Evolutionary conservation across 441 rosid genomes (phyloP).

Genomic region (Populus hybrid): DNA sequence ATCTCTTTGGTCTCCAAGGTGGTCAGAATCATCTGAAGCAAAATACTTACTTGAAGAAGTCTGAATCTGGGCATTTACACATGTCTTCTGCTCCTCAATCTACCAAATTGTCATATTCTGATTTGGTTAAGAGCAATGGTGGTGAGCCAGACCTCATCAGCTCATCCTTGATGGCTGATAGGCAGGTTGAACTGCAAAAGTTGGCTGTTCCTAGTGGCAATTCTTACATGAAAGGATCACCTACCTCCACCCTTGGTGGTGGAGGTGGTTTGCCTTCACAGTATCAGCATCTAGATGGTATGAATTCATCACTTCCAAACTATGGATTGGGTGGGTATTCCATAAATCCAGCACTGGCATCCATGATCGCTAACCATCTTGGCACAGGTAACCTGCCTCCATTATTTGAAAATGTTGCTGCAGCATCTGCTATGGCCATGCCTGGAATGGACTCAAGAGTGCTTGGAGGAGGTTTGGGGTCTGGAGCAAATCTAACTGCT

Average conservation of each 20-base stretch:
- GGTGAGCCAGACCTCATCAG: conserved; percentile 38
- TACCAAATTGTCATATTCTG: conserved; percentile 28
- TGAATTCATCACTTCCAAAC: conserved; percentile 42
- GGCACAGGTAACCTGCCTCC: conserved; percentile 60
- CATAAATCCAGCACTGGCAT: conserved; percentile 55
- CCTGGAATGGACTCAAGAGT: conserved; percentile 66
- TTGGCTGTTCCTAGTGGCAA: conserved; percentile 33
- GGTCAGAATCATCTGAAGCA: conserved; percentile 50
- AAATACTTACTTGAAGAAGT: conserved; percentile 40
- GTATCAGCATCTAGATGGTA: conserved; percentile 54
- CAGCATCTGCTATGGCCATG: conserved; percentile 60
- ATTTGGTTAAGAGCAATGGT: conserved; percentile 42
- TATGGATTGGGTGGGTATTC: conserved; percentile 54
- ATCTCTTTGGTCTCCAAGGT: conserved; percentile 55
- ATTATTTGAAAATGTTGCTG: conserved; percentile 61
- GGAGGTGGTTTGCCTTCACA: conserved; percentile 52
- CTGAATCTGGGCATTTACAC: conserved; percentile 50
- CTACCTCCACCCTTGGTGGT: conserved; percentile 47
- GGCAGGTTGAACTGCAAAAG: conserved; percentile 47
- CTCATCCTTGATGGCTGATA: conserved; percentile 34
- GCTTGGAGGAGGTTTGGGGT: conserved; percentile 50
- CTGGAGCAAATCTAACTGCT: conserved; percentile 43
- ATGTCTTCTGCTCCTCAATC: conserved; percentile 35
- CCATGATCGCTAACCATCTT: conserved; percentile 67
- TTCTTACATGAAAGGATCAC: conserved; percentile 63